Conservation (phyloP, 2,329 filamentous ascomycete species). For the Penicillium sp. region DNA sequence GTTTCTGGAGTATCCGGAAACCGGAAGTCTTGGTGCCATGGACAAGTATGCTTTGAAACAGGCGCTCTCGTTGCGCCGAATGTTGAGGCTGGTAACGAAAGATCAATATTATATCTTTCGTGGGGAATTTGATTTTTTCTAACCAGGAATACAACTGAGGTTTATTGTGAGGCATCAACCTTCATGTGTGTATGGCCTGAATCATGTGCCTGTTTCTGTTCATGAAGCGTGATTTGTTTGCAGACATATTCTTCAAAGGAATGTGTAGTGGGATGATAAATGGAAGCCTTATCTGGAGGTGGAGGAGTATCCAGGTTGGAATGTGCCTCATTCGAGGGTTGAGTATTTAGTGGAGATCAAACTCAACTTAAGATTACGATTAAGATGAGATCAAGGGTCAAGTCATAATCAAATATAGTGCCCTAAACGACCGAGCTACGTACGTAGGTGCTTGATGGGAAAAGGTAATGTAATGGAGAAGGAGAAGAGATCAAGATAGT, state of each 20-base stretch:
- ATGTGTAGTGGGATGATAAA: background rate
- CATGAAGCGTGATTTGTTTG: no score
- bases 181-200: background rate
- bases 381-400: background rate
- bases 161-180: background rate
- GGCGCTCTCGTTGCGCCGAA: background rate
- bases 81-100: no score
- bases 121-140: no score
- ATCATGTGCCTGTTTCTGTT: background rate
- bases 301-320: background rate
- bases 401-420: background rate
- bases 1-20: background rate
- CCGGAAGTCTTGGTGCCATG: no score
- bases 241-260: background rate
- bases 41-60: background rate
- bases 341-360: background rate
- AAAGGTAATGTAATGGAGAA: background rate
- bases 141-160: no score
- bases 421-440: background rate
- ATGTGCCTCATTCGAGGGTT: background rate
- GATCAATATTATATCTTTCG: background rate
- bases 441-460: background rate
- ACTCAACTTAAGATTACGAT: background rate
- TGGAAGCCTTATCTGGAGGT: background rate
- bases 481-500: no score